Base-by-base conservation (phyloP, 106 monocot genomes). In the Acanthochlamys bracteata region DNA sequence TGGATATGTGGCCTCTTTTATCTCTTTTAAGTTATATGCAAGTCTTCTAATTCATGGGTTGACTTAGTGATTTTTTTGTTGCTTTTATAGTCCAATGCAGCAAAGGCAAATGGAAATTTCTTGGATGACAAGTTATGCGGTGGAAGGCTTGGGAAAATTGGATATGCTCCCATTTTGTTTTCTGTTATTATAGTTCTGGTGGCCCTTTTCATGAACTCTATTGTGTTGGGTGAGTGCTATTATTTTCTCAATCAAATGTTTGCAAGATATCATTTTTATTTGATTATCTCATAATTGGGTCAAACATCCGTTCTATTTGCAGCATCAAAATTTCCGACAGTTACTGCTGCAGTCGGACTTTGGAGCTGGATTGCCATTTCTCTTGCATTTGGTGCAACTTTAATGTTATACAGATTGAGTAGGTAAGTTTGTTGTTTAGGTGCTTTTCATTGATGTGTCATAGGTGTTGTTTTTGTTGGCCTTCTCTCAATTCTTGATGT, bases 401-500 rank as follows among this genome's bases (percentile, higher is more conserved):
- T 74, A 42, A 91, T 91, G 96, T 73, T 91, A 53, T 80, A 96
- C 56, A 88, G 83, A 78, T 88, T 84, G 71, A 91, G 84, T 88
- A 91, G 91, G 96, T 96, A 72, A 57, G 17, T 8, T 46, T n/a
- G n/a, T n/a, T n/a, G n/a, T n/a, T n/a, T n/a, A n/a, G n/a, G n/a
- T n/a, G n/a, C n/a, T n/a, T n/a, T n/a, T n/a, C n/a, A n/a, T n/a
- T n/a, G n/a, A n/a, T n/a, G n/a, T n/a, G n/a, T n/a, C n/a, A n/a
- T n/a, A n/a, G n/a, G n/a, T n/a, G n/a, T n/a, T n/a, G n/a, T n/a
- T n/a, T n/a, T n/a, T n/a, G n/a, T n/a, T n/a, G n/a, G n/a, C n/a
- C n/a, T n/a, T n/a, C n/a, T n/a, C n/a, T n/a, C n/a, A n/a, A n/a
- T n/a, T n/a, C n/a, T n/a, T n/a, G n/a, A n/a, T n/a, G n/a, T n/a